Conservation (phyloP, 495 filamentous ascomycete species). For the Aspergillus conjunctus region DNA sequence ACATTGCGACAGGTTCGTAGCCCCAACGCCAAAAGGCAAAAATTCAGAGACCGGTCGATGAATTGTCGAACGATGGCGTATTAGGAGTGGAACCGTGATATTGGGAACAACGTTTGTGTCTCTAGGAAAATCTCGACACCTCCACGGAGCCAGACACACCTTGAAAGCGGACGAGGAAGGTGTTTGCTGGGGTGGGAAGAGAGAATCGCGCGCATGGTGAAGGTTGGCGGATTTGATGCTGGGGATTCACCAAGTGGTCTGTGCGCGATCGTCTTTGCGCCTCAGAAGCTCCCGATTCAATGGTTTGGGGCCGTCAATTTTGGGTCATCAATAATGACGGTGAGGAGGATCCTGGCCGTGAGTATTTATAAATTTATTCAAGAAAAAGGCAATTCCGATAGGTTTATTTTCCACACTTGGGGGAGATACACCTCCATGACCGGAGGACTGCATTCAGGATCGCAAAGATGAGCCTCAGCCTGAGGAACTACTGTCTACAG, state of each 20-base stretch:
- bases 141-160: slow-evolving; percentile 2
- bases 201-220: neutral
- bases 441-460: no score
- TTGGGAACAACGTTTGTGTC: neutral
- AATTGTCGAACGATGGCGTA: neutral
- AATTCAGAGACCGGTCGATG: neutral
- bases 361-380: no score
- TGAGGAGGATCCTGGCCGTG: neutral
- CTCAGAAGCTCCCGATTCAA: neutral
- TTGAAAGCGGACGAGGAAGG: neutral
- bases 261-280: slow-evolving; percentile 17
- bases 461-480: no score
- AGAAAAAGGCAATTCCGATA: no score
- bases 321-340: neutral
- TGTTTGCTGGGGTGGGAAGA: slow-evolving; percentile 1
- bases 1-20: slow-evolving; percentile 51
- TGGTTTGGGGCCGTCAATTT: neutral
- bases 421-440: no score
- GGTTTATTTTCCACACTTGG: no score
- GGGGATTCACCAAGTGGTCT: slow-evolving; percentile 21
- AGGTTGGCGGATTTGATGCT: slow-evolving; percentile 20
- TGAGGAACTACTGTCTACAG: no score
- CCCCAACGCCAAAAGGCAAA: slow-evolving; percentile 9
- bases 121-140: neutral
- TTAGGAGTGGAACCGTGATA: neutral